These are phyloP conservation scores for Luzula sylvatica DNA, from an alignment of 176 grass and related monocot species.

Conservation along the genomic window DNA sequence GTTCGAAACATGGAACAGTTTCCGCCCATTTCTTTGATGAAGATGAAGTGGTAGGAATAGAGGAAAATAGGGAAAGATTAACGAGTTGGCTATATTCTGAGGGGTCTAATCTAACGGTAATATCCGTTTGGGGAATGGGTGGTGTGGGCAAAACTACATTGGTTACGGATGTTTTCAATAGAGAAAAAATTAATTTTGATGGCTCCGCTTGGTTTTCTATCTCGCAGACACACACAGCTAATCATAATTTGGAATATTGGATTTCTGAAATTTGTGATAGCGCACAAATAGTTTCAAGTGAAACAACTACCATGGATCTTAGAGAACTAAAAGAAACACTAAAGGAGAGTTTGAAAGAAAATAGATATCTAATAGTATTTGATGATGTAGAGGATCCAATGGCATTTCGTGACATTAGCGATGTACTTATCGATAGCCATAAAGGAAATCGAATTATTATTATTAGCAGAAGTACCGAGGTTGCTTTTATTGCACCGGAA, in stretches of 20 bases:
- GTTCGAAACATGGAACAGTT: neutral
- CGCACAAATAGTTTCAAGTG: neutral
- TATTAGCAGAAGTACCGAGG: slow-evolving; percentile 37
- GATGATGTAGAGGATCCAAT: too few relatives aligned
- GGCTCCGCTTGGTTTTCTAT: slow-evolving; percentile 10
- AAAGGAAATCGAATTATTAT: slow-evolving; percentile 28
- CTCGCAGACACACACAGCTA: slow-evolving; percentile 5
- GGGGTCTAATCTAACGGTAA: neutral
- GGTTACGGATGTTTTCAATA: slow-evolving; percentile 26
- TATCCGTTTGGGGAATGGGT: slow-evolving; percentile 39
- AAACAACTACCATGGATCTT: too few relatives aligned
- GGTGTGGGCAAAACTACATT: slow-evolving; percentile 52
- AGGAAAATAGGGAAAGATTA: too few relatives aligned
- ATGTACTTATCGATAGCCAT: slow-evolving; percentile 14
- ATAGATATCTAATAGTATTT: slow-evolving; percentile 45
- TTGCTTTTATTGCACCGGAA: slow-evolving; percentile 18
- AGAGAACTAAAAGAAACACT: slow-evolving; percentile 7
- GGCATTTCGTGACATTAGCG: too few relatives aligned
- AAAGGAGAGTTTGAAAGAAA: neutral
- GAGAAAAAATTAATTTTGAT: too few relatives aligned
- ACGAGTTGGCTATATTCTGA: slow-evolving; percentile 6
- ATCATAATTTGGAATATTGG: slow-evolving; percentile 8
- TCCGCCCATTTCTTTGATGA: slow-evolving; percentile 18
- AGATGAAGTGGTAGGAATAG: slow-evolving; percentile 22
- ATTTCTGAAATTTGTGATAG: slow-evolving; percentile 14